These are phyloP conservation scores for Yamadazyma aaseri DNA, from an alignment of 1,139 yeast genomes.

Conservation along the genomic window DNA sequence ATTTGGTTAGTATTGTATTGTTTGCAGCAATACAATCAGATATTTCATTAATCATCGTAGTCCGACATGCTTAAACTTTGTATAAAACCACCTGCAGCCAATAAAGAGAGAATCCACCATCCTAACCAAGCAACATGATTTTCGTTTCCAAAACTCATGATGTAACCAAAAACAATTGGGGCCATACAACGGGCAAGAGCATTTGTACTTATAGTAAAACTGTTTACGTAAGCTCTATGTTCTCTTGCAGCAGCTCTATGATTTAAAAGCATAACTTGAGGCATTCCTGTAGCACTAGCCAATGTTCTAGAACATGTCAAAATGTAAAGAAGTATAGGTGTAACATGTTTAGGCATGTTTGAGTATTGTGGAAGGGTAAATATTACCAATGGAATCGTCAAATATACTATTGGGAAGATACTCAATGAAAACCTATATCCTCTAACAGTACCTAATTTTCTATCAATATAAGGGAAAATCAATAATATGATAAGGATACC, in stretches of 20 bases:
- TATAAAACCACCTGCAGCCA: constrained; percentile 32
- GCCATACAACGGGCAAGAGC: constrained; percentile 58
- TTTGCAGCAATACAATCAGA: no score
- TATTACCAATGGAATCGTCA: constrained; percentile 50
- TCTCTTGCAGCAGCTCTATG: constrained; percentile 49
- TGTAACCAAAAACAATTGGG: constrained; percentile 56
- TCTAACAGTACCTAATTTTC: constrained; percentile 44
- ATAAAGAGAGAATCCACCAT: constrained; percentile 45
- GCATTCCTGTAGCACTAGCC: constrained; percentile 21
- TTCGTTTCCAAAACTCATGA: constrained; percentile 49
- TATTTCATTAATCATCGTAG: constrained; percentile 13
- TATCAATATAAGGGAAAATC: constrained; percentile 54
- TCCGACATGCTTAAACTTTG: constrained; percentile 32
- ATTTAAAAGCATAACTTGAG: constrained; percentile 29
- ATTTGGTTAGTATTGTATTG: no score
- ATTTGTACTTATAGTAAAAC: constrained; percentile 47
- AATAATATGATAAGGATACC: constrained; percentile 53
- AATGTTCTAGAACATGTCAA: constrained; percentile 34
- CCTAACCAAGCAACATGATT: constrained; percentile 46
- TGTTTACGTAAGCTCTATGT: constrained; percentile 51
- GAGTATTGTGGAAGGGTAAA: constrained; percentile 35
- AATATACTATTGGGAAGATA: constrained; percentile 48
- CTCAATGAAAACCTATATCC: constrained; percentile 43
- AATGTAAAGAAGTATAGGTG: constrained; percentile 22
- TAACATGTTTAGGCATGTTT: constrained; percentile 24